Conservation (phyloP, 805 yeast species). For the Pichia ethanolica region DNA sequence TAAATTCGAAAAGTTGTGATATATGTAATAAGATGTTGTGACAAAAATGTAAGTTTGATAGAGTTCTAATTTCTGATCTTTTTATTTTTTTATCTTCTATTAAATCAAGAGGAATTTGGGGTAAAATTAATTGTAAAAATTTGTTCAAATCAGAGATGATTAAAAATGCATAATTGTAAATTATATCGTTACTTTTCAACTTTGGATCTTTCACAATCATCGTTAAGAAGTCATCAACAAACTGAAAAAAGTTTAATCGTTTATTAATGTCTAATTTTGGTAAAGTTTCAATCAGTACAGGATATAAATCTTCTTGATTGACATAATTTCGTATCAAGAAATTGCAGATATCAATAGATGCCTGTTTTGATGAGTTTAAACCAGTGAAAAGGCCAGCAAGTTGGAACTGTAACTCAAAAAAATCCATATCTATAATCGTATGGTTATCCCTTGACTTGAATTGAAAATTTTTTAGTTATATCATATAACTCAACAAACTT, state of each 20-base stretch:
- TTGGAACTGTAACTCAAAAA: slow-evolving; percentile 78
- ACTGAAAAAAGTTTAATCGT: slow-evolving; percentile 60
- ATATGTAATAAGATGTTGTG: slow-evolving; percentile 21
- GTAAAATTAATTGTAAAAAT: slow-evolving; percentile 31
- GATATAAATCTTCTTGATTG: slow-evolving; percentile 59
- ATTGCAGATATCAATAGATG: slow-evolving; percentile 43
- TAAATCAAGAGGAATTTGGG: slow-evolving; percentile 17
- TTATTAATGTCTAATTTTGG: slow-evolving; percentile 48
- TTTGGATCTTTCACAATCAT: slow-evolving; percentile 17
- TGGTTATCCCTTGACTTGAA: no score
- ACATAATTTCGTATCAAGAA: slow-evolving; percentile 53
- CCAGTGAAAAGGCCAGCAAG: slow-evolving; percentile 59
- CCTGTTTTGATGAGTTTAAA: slow-evolving; percentile 55
- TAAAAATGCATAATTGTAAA: slow-evolving; percentile 9
- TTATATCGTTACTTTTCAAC: slow-evolving; percentile 6
- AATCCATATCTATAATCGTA: slow-evolving; percentile 49
- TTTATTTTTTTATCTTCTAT: not conserved
- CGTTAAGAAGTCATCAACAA: slow-evolving; percentile 53
- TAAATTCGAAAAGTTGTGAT: slow-evolving; percentile 16
- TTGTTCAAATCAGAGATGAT: slow-evolving; percentile 28
- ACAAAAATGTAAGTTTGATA: slow-evolving; percentile 25
- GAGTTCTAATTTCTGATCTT: slow-evolving; percentile 14
- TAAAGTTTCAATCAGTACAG: slow-evolving; percentile 56
- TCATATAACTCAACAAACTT: no score
- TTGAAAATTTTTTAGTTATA: no score